Percentiles rank a stretch among this genome's conserved stretches.
phyloP scores from a whole-genome alignment of 306 rosid genomes.

The Malus orientalis region DNA sequence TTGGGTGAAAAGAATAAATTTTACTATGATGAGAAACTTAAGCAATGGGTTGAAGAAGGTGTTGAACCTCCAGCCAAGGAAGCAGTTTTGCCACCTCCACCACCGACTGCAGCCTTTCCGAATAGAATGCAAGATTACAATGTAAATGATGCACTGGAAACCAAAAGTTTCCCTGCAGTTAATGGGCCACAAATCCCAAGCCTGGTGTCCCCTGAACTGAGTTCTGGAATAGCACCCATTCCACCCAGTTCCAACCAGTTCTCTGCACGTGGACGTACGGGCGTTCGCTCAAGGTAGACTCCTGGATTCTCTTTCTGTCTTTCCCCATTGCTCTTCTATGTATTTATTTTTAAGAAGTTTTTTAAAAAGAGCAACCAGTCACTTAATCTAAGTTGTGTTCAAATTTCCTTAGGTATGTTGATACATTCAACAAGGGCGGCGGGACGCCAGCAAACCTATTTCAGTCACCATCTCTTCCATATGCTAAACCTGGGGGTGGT shows the following conservation, averaged over 20 bases:
- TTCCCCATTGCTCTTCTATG: neutral
- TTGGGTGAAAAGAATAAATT: conserved; percentile 66
- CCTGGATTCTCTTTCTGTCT: neutral
- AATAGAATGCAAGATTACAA: conserved; percentile 48
- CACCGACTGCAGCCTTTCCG: conserved; percentile 52
- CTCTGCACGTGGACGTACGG: conserved; percentile 51
- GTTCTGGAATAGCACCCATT: conserved; percentile 49
- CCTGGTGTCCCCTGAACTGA: conserved; percentile 27
- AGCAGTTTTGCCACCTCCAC: conserved; percentile 62
- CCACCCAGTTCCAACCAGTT: conserved; percentile 60
- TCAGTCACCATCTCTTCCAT: conserved; percentile 54
- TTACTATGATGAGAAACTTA: conserved; percentile 71
- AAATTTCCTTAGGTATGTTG: conserved; percentile 56
- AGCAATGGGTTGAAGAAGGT: conserved; percentile 85
- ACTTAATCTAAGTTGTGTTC: neutral
- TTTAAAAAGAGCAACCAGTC: neutral
- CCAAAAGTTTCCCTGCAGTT: conserved; percentile 8
- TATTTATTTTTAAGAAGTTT: neutral
- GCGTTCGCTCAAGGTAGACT: conserved; percentile 56
- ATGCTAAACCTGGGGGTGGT: conserved; percentile 43
- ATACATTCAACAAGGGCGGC: conserved; percentile 66
- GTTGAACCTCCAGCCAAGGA: conserved; percentile 59
- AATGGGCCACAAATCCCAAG: conserved; percentile 19
- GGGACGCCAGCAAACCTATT: conserved; percentile 41
- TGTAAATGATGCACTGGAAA: conserved; percentile 1